Conservation (phyloP, 1,139 yeast genomes). For the Keqinozyma sinolaborantium region DNA sequence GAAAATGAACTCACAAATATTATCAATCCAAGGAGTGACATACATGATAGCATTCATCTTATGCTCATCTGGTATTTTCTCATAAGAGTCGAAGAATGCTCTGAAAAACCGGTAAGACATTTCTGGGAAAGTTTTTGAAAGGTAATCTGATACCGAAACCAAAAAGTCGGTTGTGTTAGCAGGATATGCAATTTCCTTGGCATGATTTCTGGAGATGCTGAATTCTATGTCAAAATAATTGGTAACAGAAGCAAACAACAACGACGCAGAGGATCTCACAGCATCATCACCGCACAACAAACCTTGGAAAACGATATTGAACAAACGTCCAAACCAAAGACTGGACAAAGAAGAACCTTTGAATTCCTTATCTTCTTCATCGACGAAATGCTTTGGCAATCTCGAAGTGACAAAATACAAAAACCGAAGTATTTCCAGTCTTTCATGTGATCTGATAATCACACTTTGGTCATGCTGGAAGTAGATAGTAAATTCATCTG, state of each 20-base stretch:
- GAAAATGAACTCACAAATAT: constrained; percentile 58
- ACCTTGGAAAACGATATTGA: constrained; percentile 67
- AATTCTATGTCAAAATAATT: constrained; percentile 58
- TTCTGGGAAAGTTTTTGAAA: constrained; percentile 56
- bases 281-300: constrained; percentile 56
- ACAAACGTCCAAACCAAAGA: constrained; percentile 54
- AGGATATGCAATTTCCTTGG: constrained; percentile 70
- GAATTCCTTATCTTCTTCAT: constrained; percentile 15
- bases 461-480: constrained; percentile 42
- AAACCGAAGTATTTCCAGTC: constrained; percentile 66
- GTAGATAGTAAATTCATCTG: constrained; percentile 54
- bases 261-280: constrained; percentile 62
- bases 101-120: constrained; percentile 60
- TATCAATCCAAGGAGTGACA: constrained; percentile 76
- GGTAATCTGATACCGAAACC: constrained; percentile 52
- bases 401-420: constrained; percentile 64
- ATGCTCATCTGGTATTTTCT: constrained; percentile 32
- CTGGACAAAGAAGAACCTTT: constrained; percentile 18
- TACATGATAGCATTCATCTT: constrained; percentile 46
- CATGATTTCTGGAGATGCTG: constrained; percentile 54
- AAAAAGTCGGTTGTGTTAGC: constrained; percentile 66
- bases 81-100: constrained; percentile 59
- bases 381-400: constrained; percentile 28
- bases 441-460: constrained; percentile 56
- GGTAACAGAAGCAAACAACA: constrained; percentile 61